Base-by-base conservation (phyloP, 2,329 filamentous ascomycete species). In the Fusarium sp. region DNA sequence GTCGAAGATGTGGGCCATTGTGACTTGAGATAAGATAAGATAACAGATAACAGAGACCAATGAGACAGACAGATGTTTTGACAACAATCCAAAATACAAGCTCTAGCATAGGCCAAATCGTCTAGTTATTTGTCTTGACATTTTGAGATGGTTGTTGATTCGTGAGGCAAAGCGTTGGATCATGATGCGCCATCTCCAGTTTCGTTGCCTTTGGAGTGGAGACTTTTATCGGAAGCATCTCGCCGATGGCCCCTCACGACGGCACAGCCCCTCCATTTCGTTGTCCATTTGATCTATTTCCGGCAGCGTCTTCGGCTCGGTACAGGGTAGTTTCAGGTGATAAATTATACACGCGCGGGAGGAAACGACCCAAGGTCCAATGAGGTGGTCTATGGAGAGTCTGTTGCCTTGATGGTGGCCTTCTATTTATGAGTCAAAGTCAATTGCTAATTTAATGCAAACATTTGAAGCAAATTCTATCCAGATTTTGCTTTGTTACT, bases 401-500 rank as follows among this genome's bases (percentile, higher is more conserved):
- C 3, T 7, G 20, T 18, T n/a, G 24, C 51, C 51, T 24, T 55
- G 22, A 24, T 41, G 8, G 35, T 1, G 6, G 9, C 3, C 18
- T 16, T 7, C 2, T 56, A 56, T 56, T 56, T 55, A 55, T 33
- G 22, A 12, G 26, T 10, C 3, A 16, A 15, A 7, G 20, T 0
- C 28, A 39, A 20, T 39, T 18, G 15, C 2, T 11, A 22, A 13
- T 16, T 28, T 26, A 20, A 7, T 33, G 3, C 13, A 1, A 26
- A 2, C 13, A 24, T 11, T 24, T 3, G 15, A 5, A 16, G 15
- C 6, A 10, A 9, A 16, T 7, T 41, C 38, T 15, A n/a, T 1
- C 6, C 3, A 9, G 12, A 8, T 24, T 16, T 3, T 24, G n/a
- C 0, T 16, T 0, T 3, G 10, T 2, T 42, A 7, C 22, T 8